Conservation (phyloP, 805 yeast species). For the Millerago galiae region DNA sequence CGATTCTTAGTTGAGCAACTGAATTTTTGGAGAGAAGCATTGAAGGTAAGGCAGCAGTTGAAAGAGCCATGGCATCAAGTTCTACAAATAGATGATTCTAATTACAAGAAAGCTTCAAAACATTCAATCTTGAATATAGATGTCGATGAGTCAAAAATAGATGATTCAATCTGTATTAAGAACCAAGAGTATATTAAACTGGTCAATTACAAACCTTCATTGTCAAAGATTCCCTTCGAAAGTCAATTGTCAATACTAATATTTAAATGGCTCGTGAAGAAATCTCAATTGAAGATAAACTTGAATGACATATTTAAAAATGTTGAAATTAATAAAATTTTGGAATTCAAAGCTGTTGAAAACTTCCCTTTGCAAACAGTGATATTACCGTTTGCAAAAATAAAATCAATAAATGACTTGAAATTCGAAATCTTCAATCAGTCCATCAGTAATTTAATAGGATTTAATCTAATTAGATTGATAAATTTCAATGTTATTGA, state of each 20-base stretch:
- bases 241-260: conserved; percentile 14
- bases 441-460: conserved; percentile 20
- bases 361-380: conserved; percentile 12
- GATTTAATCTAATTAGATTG: conserved; percentile 16
- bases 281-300: conserved; percentile 11
- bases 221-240: conserved; percentile 2
- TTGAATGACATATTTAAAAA: conserved; percentile 14
- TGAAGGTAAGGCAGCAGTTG: conserved; percentile 22
- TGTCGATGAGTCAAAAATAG: too few relatives aligned
- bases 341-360: conserved; percentile 13
- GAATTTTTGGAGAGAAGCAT: conserved; percentile 30
- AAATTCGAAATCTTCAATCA: conserved; percentile 23
- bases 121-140: too few relatives aligned
- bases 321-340: conserved; percentile 7
- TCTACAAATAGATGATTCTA: too few relatives aligned
- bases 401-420: conserved; percentile 10
- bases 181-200: conserved; percentile 14
- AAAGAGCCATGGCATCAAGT: conserved; percentile 28
- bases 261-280: conserved; percentile 18
- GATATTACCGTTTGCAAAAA: conserved; percentile 4
- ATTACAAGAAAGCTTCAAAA: too few relatives aligned
- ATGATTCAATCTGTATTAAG: background rate
- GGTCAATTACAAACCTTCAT: background rate
- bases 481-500: background rate
- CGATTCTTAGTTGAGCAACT: conserved; percentile 24